These are phyloP conservation scores for Alnus glutinosa DNA, from an alignment of 306 rosid species.

Conservation along the genomic window DNA sequence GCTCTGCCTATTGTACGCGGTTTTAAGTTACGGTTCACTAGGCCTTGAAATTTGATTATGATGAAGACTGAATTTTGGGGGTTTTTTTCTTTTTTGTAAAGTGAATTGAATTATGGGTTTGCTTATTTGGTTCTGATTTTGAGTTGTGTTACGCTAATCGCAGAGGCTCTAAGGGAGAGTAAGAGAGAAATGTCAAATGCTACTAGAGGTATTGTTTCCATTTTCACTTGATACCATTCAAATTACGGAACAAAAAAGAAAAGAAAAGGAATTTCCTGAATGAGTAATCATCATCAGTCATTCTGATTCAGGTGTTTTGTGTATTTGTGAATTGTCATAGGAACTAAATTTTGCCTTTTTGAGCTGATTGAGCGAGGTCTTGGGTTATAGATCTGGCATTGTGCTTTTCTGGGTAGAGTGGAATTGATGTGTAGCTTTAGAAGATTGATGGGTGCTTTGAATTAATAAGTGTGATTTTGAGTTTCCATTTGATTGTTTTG, in stretches of 20 bases:
- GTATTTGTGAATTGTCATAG: background rate
- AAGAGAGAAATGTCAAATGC: conserved; percentile 88
- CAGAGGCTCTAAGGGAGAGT: conserved; percentile 98
- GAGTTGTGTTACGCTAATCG: conserved; percentile 5
- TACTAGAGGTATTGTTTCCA: conserved; percentile 59
- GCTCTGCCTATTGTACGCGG: background rate
- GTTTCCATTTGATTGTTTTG: background rate
- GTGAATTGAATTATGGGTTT: background rate
- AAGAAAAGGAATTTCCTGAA: background rate
- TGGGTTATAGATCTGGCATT: background rate
- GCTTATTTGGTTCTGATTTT: conserved; percentile 4
- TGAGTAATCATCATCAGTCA: background rate
- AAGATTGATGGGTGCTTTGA: background rate
- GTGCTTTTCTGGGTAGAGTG: background rate
- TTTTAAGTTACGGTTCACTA: background rate
- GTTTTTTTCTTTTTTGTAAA: background rate
- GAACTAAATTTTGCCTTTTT: background rate
- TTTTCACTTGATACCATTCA: background rate
- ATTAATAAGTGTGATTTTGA: background rate
- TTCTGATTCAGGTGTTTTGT: background rate
- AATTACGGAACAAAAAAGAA: background rate
- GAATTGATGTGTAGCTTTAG: background rate
- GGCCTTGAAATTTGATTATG: background rate
- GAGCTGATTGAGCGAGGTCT: background rate
- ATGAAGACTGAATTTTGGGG: background rate